Base-by-base conservation (phyloP, 2,329 filamentous ascomycete species). In the Escovopsis weberi region DNA sequence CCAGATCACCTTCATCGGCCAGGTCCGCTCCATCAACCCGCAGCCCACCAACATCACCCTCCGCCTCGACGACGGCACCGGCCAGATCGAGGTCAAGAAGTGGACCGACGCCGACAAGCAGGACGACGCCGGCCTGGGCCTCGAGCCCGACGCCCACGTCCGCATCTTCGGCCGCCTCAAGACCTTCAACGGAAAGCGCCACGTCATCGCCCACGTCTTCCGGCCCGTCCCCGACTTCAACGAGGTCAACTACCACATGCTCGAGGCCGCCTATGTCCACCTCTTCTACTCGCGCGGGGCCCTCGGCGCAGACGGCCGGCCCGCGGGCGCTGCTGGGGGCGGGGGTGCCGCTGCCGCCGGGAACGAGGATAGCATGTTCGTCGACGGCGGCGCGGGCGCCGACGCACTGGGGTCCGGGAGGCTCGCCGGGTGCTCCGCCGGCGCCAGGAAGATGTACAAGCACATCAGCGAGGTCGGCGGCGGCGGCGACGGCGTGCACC, bases 11-110 rank as follows among this genome's bases (percentile, higher is more conserved):
- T 81, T 96, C 51, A 78, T 98, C 47, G 91, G 85, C 41, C 89
- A 95, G 69, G 80, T 98, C 53, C 85, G 87, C 59, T 80, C 80
- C 63, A 79, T 95, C 63, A 83, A 78, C 57, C 74, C 75, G n/a
- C 86, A 94, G 66, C 75, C 82, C 35, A 95, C 89, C 51, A 93
- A 94, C 66, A 79, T 87, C 51, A 94, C 85, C 38, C 94, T 93
- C 72, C 84, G 81, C 55, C 69, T 98, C 54, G 91, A 98, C 64
- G 91, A 98, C 63, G 91, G 91, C 59, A 98, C 93, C 1, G 88
- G 86, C 46, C 72, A 80, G 47, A 81, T 95, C 53, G 93, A 98
- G 63, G 88, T 86, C 51, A 93, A 91, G 68, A 80, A 83, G 60
- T 94, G 84, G 82, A 71, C 84, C 44, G 82, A 89, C 62, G 64